Conservation (phyloP, 768 basidiomycete genomes). For the Filobasidium floriforme region DNA sequence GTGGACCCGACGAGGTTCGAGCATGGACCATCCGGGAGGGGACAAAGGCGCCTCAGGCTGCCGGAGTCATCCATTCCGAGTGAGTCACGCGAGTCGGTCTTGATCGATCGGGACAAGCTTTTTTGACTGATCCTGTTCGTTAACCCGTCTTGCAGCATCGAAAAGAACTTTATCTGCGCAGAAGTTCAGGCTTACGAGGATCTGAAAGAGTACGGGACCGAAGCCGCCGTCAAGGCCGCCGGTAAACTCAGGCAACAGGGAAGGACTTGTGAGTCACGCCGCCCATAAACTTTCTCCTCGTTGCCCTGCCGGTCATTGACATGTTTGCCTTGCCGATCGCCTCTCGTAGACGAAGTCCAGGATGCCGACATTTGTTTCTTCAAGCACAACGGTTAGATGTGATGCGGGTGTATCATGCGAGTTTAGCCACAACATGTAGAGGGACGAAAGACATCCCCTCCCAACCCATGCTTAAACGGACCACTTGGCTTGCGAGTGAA, state of each 20-base stretch:
- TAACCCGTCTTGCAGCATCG: conserved; percentile 53
- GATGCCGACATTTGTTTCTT: conserved; percentile 44
- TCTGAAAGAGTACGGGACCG: conserved; percentile 81
- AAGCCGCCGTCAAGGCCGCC: conserved; percentile 80
- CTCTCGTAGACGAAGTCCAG: conserved; percentile 28
- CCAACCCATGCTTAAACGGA: too few species aligned
- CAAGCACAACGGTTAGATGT: conserved; percentile 25
- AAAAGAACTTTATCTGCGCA: conserved; percentile 95
- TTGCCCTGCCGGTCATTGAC: neutral
- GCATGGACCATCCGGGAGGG: conserved; percentile 95
- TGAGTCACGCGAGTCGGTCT: conserved; percentile 5
- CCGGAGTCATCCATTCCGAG: conserved; percentile 86
- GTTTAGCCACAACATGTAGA: too few species aligned
- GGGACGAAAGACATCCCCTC: too few species aligned
- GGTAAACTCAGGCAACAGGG: conserved; percentile 94
- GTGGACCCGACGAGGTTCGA: conserved; percentile 90
- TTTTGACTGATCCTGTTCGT: conserved; percentile 58
- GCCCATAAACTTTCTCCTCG: conserved; percentile 50
- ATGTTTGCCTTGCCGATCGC: neutral
- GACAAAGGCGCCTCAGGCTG: conserved; percentile 91
- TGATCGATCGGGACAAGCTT: neutral
- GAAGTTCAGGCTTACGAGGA: conserved; percentile 78
- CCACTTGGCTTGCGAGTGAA: too few species aligned
- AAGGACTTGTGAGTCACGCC: conserved; percentile 56
- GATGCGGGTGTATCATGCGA: too few species aligned